Conservation (phyloP, 768 basidiomycete species). For the Suillus lakei region DNA sequence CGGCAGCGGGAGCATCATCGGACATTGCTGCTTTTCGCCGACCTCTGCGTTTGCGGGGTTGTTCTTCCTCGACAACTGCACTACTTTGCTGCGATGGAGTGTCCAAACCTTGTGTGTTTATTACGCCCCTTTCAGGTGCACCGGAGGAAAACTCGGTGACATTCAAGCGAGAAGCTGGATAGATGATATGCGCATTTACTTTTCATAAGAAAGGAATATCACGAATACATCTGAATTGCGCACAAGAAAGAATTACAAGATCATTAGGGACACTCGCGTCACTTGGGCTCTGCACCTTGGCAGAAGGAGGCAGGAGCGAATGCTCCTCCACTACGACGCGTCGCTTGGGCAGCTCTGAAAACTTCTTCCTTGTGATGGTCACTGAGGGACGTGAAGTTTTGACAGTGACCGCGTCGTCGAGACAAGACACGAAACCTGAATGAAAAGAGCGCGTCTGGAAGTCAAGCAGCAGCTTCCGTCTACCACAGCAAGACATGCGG, state of each 20-base stretch:
- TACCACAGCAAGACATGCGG: constrained; percentile 16
- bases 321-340: constrained; percentile 25
- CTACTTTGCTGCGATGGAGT: background rate
- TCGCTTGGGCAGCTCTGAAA: constrained; percentile 59
- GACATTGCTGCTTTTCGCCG: background rate
- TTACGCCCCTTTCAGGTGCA: background rate
- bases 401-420: constrained; percentile 1
- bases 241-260: constrained; percentile 3
- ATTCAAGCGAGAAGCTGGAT: background rate
- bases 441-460: constrained; percentile 7
- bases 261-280: background rate
- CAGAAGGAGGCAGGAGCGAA: background rate
- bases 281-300: background rate
- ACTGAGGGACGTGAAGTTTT: constrained; percentile 10
- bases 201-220: background rate
- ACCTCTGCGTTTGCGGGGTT: background rate
- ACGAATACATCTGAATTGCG: constrained; percentile 6
- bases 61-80: background rate
- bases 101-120: background rate
- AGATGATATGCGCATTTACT: background rate
- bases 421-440: constrained; percentile 7
- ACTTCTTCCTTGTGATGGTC: constrained; percentile 52
- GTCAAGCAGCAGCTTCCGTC: background rate
- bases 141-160: background rate
- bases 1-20: background rate